These are phyloP conservation scores for Eucalyptus globulus DNA, from an alignment of 345 rosid genomes.

Conservation along the genomic window DNA sequence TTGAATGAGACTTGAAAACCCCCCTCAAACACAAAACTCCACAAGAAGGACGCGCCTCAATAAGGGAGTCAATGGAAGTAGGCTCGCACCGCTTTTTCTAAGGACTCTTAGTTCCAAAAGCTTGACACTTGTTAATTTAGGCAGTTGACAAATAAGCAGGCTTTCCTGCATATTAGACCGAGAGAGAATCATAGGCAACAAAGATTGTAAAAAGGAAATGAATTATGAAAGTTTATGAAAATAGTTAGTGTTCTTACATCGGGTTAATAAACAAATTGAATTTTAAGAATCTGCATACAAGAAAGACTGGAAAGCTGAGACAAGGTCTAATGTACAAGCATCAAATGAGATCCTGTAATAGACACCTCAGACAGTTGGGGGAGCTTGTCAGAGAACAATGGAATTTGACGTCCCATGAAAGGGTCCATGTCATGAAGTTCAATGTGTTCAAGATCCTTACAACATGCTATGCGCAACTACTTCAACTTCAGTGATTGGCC, in stretches of 20 bases:
- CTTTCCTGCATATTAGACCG: not conserved
- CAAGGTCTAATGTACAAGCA: not conserved
- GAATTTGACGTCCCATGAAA: not conserved
- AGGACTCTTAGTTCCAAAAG: not conserved
- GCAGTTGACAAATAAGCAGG: not conserved
- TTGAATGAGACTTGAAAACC: not conserved
- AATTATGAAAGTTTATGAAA: not conserved
- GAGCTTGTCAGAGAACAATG: not conserved
- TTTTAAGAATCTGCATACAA: not conserved
- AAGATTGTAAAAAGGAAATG: too few relatives aligned
- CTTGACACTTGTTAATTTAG: not conserved
- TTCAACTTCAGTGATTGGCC: too few relatives aligned
- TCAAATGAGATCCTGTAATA: not conserved
- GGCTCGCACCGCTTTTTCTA: accelerated
- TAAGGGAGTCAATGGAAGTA: not conserved
- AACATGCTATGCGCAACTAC: too few relatives aligned
- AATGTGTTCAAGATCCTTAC: too few relatives aligned
- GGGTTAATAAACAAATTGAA: not conserved
- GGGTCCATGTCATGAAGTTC: not conserved
- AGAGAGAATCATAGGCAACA: too few relatives aligned
- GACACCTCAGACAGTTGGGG: accelerated
- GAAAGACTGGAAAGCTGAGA: not conserved
- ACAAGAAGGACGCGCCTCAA: accelerated
- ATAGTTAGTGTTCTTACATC: not conserved
- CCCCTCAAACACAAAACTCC: not conserved